phyloP scores from a whole-genome alignment of 345 rosid genomes.

The Citrus sinensis region DVS_A1.0 CM039161.1:23706501-23707000 shows the following conservation, averaged over 20 bases:
- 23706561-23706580: constrained; percentile 31
- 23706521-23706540: constrained; percentile 31
- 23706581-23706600: constrained; percentile 9
- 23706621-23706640: neutral
- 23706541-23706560: constrained; percentile 29
- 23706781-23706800: neutral
- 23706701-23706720: neutral
- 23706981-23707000: neutral
- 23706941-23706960: constrained; percentile 29
- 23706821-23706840: neutral
- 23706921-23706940: constrained; percentile 27
- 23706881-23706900: neutral
- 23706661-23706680: neutral
- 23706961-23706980: constrained; percentile 19
- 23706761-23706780: constrained; percentile 13
- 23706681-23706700: neutral
- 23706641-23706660: neutral
- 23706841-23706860: neutral
- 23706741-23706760: constrained; percentile 5
- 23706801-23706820: neutral
- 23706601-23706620: neutral
- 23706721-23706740: constrained; percentile 8
- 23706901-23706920: constrained; percentile 23
- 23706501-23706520: neutral
- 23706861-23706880: neutral